phyloP scores from a whole-genome alignment of 768 basidiomycete genomes.

The Phylloporus arenicola region DNA sequence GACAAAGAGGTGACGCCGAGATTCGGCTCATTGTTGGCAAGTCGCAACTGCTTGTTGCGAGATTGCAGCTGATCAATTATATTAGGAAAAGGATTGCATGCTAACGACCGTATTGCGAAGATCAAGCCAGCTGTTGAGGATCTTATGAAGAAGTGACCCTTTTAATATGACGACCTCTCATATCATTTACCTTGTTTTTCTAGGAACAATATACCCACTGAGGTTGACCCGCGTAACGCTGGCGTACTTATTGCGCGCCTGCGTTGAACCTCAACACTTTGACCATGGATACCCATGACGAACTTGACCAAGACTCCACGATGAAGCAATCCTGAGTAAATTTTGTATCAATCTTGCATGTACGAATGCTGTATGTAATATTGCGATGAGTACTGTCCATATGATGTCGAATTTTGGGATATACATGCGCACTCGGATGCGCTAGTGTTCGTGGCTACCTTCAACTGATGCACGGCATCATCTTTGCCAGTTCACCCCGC shows the following conservation, averaged over 20 bases:
- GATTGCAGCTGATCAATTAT: not conserved
- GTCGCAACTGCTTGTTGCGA: conserved; percentile 23
- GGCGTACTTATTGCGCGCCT: conserved; percentile 78
- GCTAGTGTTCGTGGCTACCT: too few species aligned
- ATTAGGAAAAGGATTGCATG: conserved; percentile 84
- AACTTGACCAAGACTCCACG: too few species aligned
- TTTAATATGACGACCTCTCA: not conserved
- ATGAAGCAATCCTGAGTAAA: too few species aligned
- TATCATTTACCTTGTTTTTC: not conserved
- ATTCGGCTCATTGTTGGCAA: conserved; percentile 81
- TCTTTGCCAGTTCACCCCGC: too few species aligned
- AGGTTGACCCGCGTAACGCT: conserved; percentile 72
- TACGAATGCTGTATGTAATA: too few species aligned
- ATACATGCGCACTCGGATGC: too few species aligned
- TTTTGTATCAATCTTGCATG: too few species aligned
- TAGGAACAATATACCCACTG: conserved; percentile 68
- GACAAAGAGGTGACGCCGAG: conserved; percentile 54
- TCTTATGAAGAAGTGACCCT: conserved; percentile 65
- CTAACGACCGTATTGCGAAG: conserved; percentile 71
- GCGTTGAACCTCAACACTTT: conserved; percentile 5
- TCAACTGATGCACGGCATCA: too few species aligned
- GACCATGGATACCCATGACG: too few species aligned
- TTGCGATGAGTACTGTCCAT: too few species aligned
- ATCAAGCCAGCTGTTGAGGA: conserved; percentile 90
- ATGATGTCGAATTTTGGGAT: too few species aligned